Evolutionary conservation across 768 basidiomycete genomes (phyloP).

Genomic region (Cyathus striatus): DNA sequence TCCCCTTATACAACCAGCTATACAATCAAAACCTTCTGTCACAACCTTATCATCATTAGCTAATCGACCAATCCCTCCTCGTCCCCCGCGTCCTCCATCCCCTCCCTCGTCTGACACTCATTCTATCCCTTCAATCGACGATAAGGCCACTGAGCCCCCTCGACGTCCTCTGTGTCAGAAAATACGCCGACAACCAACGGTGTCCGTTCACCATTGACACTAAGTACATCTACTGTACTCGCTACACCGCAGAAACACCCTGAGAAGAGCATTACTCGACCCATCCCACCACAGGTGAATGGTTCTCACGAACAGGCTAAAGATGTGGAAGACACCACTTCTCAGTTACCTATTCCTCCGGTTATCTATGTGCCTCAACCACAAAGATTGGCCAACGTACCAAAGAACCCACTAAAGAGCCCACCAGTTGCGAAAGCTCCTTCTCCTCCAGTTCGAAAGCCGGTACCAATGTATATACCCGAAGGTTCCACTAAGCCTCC

Average conservation of each 20-base stretch:
- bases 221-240: too few relatives aligned
- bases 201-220: too few relatives aligned
- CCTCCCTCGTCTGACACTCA: conserved; percentile 47
- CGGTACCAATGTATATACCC: conserved; percentile 11
- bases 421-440: not conserved
- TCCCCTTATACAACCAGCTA: conserved; percentile 12
- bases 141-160: too few relatives aligned
- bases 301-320: too few relatives aligned
- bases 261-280: too few relatives aligned
- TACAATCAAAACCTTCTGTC: conserved; percentile 24
- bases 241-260: too few relatives aligned
- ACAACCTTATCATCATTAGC: conserved; percentile 45
- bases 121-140: conserved; percentile 32
- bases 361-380: too few relatives aligned
- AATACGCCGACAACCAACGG: conserved; percentile 7
- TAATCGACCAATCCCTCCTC: conserved; percentile 58
- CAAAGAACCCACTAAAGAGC: too few relatives aligned
- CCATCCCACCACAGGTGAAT: too few relatives aligned
- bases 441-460: conserved; percentile 10
- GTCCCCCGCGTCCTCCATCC: conserved; percentile 41
- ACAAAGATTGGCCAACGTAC: too few relatives aligned
- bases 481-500: conserved; percentile 15
- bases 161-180: conserved; percentile 12
- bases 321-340: too few relatives aligned
- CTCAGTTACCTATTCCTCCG: too few relatives aligned